These are phyloP conservation scores for Chlorella sp. DNA, from an alignment of 139 green algal genomes.

Conservation along the genomic window DNA sequence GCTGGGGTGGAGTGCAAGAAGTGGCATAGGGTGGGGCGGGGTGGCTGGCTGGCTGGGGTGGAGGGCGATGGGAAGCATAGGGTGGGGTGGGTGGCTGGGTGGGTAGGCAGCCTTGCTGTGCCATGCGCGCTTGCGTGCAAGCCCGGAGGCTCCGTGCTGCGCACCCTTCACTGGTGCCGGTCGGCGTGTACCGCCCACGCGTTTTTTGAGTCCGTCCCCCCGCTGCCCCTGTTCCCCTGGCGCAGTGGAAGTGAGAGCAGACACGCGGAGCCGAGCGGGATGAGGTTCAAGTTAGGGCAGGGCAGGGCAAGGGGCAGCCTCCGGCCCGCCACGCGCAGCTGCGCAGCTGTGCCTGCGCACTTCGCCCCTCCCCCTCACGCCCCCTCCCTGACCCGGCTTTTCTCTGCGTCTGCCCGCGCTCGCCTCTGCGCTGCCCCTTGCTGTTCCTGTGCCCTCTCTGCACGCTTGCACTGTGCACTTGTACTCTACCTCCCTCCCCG, in stretches of 20 bases:
- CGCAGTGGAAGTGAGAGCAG: slow-evolving; percentile 72
- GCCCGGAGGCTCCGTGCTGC: neutral
- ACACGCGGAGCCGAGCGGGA: neutral
- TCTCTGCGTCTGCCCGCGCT: neutral
- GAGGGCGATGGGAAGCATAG: no score
- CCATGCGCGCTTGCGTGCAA: neutral
- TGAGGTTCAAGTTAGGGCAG: neutral
- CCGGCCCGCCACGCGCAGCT: no score
- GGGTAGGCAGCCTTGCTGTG: neutral
- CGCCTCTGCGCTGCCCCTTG: neutral
- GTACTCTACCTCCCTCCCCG: neutral
- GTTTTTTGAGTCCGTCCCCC: no score
- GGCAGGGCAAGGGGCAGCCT: neutral
- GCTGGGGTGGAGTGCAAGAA: no score
- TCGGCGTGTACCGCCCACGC: no score
- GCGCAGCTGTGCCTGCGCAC: neutral
- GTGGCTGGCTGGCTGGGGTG: no score
- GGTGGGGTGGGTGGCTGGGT: slow-evolving; percentile 50
- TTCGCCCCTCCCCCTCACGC: no score
- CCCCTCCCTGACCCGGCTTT: neutral
- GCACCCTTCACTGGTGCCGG: no score
- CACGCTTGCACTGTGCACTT: neutral
- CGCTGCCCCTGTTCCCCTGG: no score
- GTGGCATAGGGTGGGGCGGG: no score
- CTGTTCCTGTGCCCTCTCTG: neutral